Evolutionary conservation across 2,329 filamentous ascomycete genomes (phyloP).

Genomic region (Alternaria brassicae): DNA sequence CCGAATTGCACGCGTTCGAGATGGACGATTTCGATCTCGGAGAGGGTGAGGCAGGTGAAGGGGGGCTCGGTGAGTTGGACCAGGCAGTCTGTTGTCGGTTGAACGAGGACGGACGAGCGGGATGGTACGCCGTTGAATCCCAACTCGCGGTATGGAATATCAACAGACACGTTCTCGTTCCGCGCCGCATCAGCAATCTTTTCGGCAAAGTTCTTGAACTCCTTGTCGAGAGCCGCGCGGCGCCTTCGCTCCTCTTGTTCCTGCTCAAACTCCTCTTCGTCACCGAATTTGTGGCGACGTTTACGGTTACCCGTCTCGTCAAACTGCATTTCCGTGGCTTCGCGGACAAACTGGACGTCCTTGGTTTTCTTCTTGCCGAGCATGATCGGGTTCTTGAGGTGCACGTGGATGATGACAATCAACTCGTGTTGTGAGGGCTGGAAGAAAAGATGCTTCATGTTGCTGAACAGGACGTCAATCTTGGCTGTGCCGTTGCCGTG

Average conservation of each 20-base stretch:
- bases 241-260: constrained; percentile 96
- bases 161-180: constrained; percentile 88
- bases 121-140: constrained; percentile 97
- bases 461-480: constrained; percentile 95
- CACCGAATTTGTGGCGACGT: constrained; percentile 95
- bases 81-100: constrained; percentile 94
- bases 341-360: constrained; percentile 97
- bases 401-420: constrained; percentile 97
- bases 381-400: constrained; percentile 97
- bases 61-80: constrained; percentile 97
- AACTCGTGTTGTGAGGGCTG: constrained; percentile 95
- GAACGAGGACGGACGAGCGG: constrained; percentile 92
- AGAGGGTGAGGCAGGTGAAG: constrained; percentile 93
- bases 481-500: constrained; percentile 79
- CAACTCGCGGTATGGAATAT: constrained; percentile 95
- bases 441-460: constrained; percentile 98
- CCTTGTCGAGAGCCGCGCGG: constrained; percentile 87
- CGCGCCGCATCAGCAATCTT: constrained; percentile 97
- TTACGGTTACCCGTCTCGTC: constrained; percentile 98
- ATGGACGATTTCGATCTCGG: constrained; percentile 95
- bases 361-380: constrained; percentile 99
- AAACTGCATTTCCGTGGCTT: constrained; percentile 98
- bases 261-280: constrained; percentile 98
- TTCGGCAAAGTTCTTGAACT: constrained; percentile 95
- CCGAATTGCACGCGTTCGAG: constrained; percentile 95